Percentiles rank a stretch among this genome's conserved stretches.
Evolutionary conservation across 768 basidiomycete species (phyloP).

Genomic region (Udeniomyces megalosporus): DNA sequence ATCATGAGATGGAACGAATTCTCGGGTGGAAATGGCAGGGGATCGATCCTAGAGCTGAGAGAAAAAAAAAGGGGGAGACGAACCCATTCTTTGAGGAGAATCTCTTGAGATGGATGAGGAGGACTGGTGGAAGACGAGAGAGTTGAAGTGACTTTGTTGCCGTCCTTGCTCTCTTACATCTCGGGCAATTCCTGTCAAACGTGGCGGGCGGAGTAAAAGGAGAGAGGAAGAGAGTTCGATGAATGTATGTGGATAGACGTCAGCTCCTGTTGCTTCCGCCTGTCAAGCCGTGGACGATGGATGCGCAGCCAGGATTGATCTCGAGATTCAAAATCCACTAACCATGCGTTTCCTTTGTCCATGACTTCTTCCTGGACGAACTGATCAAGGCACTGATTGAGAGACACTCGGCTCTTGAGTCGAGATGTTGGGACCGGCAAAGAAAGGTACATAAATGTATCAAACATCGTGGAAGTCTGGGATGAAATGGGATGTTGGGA

Average conservation of each 20-base stretch:
- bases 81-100: slow-evolving; percentile 62
- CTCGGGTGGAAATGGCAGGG: too few relatives aligned
- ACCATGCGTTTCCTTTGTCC: slow-evolving; percentile 91
- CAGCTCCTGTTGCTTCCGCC: too few relatives aligned
- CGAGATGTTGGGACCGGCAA: slow-evolving; percentile 64
- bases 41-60: too few relatives aligned
- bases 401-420: slow-evolving; percentile 40
- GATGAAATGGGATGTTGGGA: background rate
- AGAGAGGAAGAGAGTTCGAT: background rate
- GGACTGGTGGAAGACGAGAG: slow-evolving; percentile 79
- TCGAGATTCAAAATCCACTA: slow-evolving; percentile 19
- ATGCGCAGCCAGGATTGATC: too few relatives aligned
- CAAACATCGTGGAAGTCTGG: slow-evolving; percentile 93
- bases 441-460: slow-evolving; percentile 87
- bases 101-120: slow-evolving; percentile 81
- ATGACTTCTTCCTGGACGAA: slow-evolving; percentile 82
- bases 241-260: background rate
- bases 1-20: too few relatives aligned
- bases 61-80: too few relatives aligned
- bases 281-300: too few relatives aligned
- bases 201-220: too few relatives aligned
- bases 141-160: slow-evolving; percentile 77
- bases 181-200: slow-evolving; percentile 74
- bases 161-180: slow-evolving; percentile 72
- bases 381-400: slow-evolving; percentile 69